Conservation (phyloP, 2,329 filamentous ascomycete species). For the Pyricularia sp. region DNA sequence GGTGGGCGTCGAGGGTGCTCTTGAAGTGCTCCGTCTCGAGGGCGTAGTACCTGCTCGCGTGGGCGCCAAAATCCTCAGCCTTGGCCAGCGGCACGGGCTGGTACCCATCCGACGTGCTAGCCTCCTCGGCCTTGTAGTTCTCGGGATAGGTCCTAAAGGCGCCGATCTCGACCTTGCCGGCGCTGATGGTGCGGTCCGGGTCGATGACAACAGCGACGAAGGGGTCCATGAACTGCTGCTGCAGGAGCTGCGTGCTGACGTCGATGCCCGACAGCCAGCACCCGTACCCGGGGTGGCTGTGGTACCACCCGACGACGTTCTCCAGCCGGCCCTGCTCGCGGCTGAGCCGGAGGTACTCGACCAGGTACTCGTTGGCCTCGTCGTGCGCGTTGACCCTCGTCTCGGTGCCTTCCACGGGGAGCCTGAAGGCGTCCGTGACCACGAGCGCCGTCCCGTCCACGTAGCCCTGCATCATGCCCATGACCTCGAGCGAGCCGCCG, state of each 20-base stretch:
- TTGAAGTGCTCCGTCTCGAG: slow-evolving; percentile 92
- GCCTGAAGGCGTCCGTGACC: slow-evolving; percentile 83
- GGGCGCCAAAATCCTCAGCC: slow-evolving; percentile 89
- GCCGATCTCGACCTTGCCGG: slow-evolving; percentile 93
- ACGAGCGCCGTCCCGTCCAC: slow-evolving; percentile 75
- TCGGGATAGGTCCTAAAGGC: slow-evolving; percentile 87
- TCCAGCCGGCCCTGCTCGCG: slow-evolving; percentile 68
- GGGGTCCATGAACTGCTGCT: slow-evolving; percentile 78
- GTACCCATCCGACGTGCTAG: slow-evolving; percentile 40
- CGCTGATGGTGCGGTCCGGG: slow-evolving; percentile 85
- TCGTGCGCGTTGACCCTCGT: slow-evolving; percentile 92
- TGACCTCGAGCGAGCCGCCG: slow-evolving; percentile 82
- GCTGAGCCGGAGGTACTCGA: slow-evolving; percentile 66
- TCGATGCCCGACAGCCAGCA: slow-evolving; percentile 98
- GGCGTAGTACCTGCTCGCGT: slow-evolving; percentile 80
- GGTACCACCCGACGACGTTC: slow-evolving; percentile 96
- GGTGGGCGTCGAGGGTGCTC: slow-evolving; percentile 72
- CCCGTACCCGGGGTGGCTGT: slow-evolving; percentile 92
- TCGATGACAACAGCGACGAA: slow-evolving; percentile 95
- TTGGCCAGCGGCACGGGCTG: slow-evolving; percentile 82
- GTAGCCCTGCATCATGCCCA: slow-evolving; percentile 97
- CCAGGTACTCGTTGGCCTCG: slow-evolving; percentile 95
- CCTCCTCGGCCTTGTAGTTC: slow-evolving; percentile 43
- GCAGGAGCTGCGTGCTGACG: slow-evolving; percentile 72
- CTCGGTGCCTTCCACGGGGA: slow-evolving; percentile 97